These are phyloP conservation scores for Herpotrichia juniperi DNA, from an alignment of 2,329 filamentous ascomycete genomes.

Conservation along the genomic window DNA sequence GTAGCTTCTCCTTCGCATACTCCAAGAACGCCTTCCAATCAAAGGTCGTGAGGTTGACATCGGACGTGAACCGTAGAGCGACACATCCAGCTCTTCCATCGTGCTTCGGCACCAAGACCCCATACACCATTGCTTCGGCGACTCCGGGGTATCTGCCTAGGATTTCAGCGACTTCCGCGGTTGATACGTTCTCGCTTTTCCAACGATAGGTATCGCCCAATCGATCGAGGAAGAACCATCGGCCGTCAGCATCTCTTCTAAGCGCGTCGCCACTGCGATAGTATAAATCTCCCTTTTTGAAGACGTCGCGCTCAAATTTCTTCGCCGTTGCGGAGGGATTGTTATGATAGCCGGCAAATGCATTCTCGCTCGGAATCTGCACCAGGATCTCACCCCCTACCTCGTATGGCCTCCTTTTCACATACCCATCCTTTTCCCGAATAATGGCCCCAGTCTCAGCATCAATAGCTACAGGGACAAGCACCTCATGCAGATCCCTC, in stretches of 20 bases:
- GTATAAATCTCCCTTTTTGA: constrained; percentile 51
- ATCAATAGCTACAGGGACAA: constrained; percentile 71
- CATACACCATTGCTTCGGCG: constrained; percentile 54
- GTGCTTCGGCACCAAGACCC: constrained; percentile 50
- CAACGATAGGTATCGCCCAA: constrained; percentile 56
- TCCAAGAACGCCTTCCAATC: constrained; percentile 32
- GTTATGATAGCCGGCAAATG: constrained; percentile 69
- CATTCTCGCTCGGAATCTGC: constrained; percentile 53
- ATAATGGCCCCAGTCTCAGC: constrained; percentile 69
- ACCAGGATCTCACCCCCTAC: constrained; percentile 76
- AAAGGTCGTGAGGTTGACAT: constrained; percentile 25
- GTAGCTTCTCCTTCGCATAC: constrained; percentile 51
- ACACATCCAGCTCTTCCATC: constrained; percentile 61
- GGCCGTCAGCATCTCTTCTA: constrained; percentile 47
- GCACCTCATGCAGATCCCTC: constrained; percentile 56
- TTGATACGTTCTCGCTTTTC: constrained; percentile 56
- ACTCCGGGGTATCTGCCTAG: constrained; percentile 49
- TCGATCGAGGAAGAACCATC: constrained; percentile 55
- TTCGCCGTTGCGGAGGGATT: constrained; percentile 69
- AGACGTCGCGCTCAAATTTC: constrained; percentile 53
- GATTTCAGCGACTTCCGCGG: constrained; percentile 52
- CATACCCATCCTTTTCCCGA: constrained; percentile 72
- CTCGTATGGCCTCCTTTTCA: constrained; percentile 64
- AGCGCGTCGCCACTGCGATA: constrained; percentile 55
- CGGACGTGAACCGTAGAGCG: constrained; percentile 60